Conservation (phyloP, 1,284 basidiomycete genomes). For the Ceratobasidium sp. region DNA sequence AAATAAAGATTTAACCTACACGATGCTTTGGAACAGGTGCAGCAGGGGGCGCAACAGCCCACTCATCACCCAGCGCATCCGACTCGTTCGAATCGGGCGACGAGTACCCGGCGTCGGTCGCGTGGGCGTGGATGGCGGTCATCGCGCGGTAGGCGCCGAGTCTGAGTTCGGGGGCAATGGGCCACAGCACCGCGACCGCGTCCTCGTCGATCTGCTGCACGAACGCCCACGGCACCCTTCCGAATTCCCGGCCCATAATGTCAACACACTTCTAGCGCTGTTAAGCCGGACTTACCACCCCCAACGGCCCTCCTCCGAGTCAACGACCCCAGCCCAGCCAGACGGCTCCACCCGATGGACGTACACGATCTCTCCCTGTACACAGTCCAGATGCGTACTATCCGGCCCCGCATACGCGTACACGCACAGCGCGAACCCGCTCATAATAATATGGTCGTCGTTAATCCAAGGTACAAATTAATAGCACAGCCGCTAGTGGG, state of each 20-base stretch:
- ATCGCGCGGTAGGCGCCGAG: slow-evolving; percentile 30
- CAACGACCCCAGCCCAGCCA: slow-evolving; percentile 37
- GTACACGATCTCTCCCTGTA: slow-evolving; percentile 28
- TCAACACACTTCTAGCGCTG: background rate
- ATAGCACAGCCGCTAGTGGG: slow-evolving; percentile 17
- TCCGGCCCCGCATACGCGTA: slow-evolving; percentile 12
- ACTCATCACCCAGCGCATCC: slow-evolving; percentile 40
- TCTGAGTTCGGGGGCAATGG: slow-evolving; percentile 17
- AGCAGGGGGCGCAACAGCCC: slow-evolving; percentile 17
- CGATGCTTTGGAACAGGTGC: slow-evolving; percentile 11
- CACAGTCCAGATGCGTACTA: background rate
- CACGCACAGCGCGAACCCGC: slow-evolving; percentile 35
- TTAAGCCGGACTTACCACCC: slow-evolving; percentile 28
- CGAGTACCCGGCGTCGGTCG: slow-evolving; percentile 30
- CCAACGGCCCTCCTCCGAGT: slow-evolving; percentile 26
- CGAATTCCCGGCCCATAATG: too few species aligned
- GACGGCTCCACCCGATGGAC: slow-evolving; percentile 27
- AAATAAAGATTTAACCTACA: slow-evolving; percentile 23
- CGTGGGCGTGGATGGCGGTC: slow-evolving; percentile 30
- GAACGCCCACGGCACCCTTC: slow-evolving; percentile 20
- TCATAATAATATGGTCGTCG: too few species aligned
- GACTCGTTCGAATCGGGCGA: slow-evolving; percentile 42
- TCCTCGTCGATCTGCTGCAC: slow-evolving; percentile 33
- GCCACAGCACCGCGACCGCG: slow-evolving; percentile 20
- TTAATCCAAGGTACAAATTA: background rate